phyloP scores from a whole-genome alignment of 805 yeast species.

The Yarrowia sp. region DNA sequence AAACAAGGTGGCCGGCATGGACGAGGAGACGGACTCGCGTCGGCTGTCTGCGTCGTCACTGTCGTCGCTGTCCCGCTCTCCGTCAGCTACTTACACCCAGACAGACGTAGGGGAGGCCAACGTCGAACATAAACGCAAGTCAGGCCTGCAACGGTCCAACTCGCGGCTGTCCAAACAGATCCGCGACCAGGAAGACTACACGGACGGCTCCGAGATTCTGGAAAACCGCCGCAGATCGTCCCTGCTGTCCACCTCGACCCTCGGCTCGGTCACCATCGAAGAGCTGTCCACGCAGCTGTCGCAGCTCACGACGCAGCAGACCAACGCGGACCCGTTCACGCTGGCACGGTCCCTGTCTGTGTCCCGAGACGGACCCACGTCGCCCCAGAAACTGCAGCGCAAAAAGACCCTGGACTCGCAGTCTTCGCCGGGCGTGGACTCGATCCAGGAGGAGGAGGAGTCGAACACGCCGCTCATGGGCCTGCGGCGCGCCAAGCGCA shows the following conservation, averaged over 20 bases:
- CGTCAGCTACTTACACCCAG: conserved; percentile 19
- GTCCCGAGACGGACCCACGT: background rate
- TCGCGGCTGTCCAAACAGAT: conserved; percentile 39
- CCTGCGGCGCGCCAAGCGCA: background rate
- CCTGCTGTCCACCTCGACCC: conserved; percentile 23
- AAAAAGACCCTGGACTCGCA: conserved; percentile 3
- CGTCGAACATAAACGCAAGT: conserved; percentile 4
- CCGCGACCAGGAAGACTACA: conserved; percentile 36
- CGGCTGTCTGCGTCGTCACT: conserved; percentile 1
- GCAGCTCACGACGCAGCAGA: conserved; percentile 73
- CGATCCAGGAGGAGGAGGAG: conserved; percentile 23
- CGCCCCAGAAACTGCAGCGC: conserved; percentile 8
- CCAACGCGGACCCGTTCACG: conserved; percentile 74
- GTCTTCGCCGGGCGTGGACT: background rate
- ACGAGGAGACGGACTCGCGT: background rate
- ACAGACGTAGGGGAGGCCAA: conserved; percentile 11
- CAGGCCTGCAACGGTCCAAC: conserved; percentile 28
- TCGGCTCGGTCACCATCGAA: conserved; percentile 28
- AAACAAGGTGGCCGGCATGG: conserved; percentile 40
- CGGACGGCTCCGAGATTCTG: conserved; percentile 38
- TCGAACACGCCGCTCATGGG: background rate
- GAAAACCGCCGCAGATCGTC: conserved; percentile 31
- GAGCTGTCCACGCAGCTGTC: conserved; percentile 46
- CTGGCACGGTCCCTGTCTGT: conserved; percentile 71
- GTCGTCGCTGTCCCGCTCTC: background rate